A percentile compares a stretch with the other conserved stretches of the same genome.
Evolutionary conservation across 2,329 filamentous ascomycete species (phyloP).

Genomic region (Trichoderma aggressivum): DNA sequence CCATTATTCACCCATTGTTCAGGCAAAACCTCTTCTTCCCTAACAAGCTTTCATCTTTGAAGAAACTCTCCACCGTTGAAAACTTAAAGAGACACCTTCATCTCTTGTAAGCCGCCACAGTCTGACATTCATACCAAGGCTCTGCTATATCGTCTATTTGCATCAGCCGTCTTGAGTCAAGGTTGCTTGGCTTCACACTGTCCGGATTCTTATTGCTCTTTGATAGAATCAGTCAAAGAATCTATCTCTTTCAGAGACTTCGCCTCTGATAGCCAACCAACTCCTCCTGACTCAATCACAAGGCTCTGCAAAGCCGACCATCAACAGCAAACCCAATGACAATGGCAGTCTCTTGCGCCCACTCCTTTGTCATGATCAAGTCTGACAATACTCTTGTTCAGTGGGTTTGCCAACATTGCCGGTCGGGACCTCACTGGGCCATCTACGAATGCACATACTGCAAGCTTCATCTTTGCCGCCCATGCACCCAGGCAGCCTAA

Average conservation of each 20-base stretch:
- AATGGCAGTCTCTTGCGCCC: slow-evolving; percentile 56
- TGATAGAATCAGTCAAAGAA: not conserved
- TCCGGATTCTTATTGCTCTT: not conserved
- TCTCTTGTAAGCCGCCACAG: slow-evolving; percentile 13
- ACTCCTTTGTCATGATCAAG: slow-evolving; percentile 64
- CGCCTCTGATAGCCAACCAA: not conserved
- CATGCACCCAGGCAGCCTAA: slow-evolving; percentile 47
- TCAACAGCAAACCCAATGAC: slow-evolving; percentile 24
- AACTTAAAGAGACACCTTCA: slow-evolving; percentile 3
- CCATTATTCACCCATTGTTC: not conserved
- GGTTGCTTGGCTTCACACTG: not conserved
- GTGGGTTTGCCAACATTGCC: slow-evolving; percentile 64
- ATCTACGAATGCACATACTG: slow-evolving; percentile 69
- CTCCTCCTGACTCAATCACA: not conserved
- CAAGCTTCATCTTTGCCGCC: slow-evolving; percentile 61
- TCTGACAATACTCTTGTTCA: slow-evolving; percentile 62
- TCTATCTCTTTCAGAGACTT: not conserved
- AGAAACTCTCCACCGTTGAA: not conserved
- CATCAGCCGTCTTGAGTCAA: not conserved
- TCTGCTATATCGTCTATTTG: not conserved
- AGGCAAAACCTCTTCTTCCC: not conserved
- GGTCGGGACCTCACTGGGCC: slow-evolving; percentile 62
- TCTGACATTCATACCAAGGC: not conserved
- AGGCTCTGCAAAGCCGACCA: not conserved
- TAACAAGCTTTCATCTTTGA: not conserved